These are phyloP conservation scores for Fusarium marasasianum DNA, from an alignment of 2,329 filamentous ascomycete genomes.

Conservation along the genomic window DNA sequence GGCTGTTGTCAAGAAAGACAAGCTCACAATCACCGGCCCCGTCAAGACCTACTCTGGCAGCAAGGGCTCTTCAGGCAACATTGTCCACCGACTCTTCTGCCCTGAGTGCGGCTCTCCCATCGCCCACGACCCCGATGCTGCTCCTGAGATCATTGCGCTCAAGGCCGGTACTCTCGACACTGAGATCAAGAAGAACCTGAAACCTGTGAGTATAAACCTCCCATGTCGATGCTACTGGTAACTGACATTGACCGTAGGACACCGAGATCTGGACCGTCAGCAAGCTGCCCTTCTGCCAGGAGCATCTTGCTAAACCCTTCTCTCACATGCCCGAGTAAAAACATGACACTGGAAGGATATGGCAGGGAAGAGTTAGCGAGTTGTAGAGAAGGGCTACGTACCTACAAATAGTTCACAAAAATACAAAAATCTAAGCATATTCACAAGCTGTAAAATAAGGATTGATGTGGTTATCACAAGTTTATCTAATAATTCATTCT, in stretches of 20 bases:
- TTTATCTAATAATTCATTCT: conserved; percentile 21
- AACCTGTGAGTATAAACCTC: conserved; percentile 60
- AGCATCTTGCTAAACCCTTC: conserved; percentile 70
- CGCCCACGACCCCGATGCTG: conserved; percentile 75
- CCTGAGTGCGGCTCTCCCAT: conserved; percentile 75
- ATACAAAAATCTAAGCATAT: not conserved
- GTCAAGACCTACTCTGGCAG: conserved; percentile 69
- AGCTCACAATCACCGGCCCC: conserved; percentile 69
- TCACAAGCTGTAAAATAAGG: not conserved
- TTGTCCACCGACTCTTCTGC: conserved; percentile 76
- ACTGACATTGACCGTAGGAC: conserved; percentile 53
- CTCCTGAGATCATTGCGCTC: conserved; percentile 74
- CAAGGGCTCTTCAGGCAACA: conserved; percentile 67
- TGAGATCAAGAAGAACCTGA: conserved; percentile 73
- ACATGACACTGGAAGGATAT: not conserved
- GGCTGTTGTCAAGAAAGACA: conserved; percentile 71
- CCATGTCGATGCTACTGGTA: not conserved
- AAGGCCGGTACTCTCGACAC: conserved; percentile 72
- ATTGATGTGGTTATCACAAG: not conserved
- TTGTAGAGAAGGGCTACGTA: not conserved
- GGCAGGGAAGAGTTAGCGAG: conserved; percentile 12
- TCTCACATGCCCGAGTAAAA: conserved; percentile 68
- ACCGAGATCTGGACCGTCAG: conserved; percentile 75
- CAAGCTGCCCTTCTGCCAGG: conserved; percentile 77
- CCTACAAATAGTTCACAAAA: not conserved